These are phyloP conservation scores for Cutaneotrichosporon arboriforme DNA, from an alignment of 1,284 basidiomycete genomes.

Conservation along the genomic window DNA sequence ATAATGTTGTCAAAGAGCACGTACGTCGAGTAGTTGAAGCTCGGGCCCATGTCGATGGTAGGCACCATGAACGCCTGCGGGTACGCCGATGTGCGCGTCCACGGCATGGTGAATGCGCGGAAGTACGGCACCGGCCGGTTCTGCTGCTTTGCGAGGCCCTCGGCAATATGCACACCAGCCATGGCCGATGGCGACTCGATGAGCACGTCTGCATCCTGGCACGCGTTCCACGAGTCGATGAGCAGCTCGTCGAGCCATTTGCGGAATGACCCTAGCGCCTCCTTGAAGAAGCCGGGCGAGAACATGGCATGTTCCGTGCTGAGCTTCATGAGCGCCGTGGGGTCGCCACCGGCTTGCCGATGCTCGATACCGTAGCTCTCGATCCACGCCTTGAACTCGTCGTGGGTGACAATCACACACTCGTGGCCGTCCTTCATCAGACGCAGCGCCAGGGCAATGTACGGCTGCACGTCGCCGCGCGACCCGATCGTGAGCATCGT, in stretches of 20 bases:
- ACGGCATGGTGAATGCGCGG: constrained; percentile 72
- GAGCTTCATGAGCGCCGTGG: constrained; percentile 88
- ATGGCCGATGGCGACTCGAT: constrained; percentile 95
- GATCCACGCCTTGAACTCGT: constrained; percentile 92
- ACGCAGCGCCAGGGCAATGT: constrained; percentile 69
- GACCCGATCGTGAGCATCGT: constrained; percentile 58
- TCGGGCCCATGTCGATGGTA: constrained; percentile 85
- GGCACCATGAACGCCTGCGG: constrained; percentile 98
- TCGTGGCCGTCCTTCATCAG: constrained; percentile 65
- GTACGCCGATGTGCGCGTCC: constrained; percentile 69
- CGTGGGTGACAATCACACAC: constrained; percentile 57
- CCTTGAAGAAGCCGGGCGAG: constrained; percentile 73
- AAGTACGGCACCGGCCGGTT: constrained; percentile 71
- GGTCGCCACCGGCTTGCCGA: constrained; percentile 80
- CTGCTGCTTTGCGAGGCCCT: constrained; percentile 59
- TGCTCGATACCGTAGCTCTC: constrained; percentile 73
- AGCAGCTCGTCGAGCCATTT: constrained; percentile 95
- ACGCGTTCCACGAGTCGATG: constrained; percentile 89
- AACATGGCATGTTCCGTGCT: constrained; percentile 64
- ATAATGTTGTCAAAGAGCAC: constrained; percentile 90
- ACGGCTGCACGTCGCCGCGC: constrained; percentile 86
- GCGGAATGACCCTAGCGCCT: constrained; percentile 71
- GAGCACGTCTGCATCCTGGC: constrained; percentile 86
- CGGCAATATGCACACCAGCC: constrained; percentile 98
- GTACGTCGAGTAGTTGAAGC: constrained; percentile 89